Base-by-base conservation (phyloP, 2,329 filamentous ascomycete genomes). In the Cercospora sp. region DNA sequence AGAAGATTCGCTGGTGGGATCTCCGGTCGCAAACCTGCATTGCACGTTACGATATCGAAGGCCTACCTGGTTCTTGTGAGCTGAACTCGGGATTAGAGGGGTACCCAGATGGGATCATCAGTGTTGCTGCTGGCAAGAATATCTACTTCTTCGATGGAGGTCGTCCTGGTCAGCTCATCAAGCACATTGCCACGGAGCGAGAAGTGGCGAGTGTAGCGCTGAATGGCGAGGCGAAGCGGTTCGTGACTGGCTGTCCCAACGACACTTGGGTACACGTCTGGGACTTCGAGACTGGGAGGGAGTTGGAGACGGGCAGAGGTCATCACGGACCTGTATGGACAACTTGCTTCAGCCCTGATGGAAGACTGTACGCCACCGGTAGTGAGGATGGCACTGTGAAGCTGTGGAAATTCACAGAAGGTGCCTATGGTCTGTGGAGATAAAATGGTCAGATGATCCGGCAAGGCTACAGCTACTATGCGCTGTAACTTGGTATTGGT, bases 321-420 rank as follows among this genome's bases (percentile, higher is more conserved):
- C 95, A 99, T 74, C 95, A 99, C 76, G 95, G 95, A 1, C 94
- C 94, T 1, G 95, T 99, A 70, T 99, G 95, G 95, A 97, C 93
- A 5, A 89, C 96, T 68, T 90, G 91, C 66, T 99, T 97, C 80
- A 95, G 94, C 0, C 95, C 95, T 0, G 95, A 99, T 76, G 94
- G 94, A 58, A 97, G 96, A 78, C 83, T 99, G 7, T 99, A 98
- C 77, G 95, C 94, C 1, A 99, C 95, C 1, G 95, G 92, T 31
- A 97, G 94, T 60, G 95, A 99, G 78, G 95, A 99, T 76, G 95
- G 95, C 48, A 99, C 95, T 0, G 96, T 99, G 79, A 99, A 99
- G 82, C 84, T 99, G 73, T 91, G 89, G 89, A 91, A 91, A 78
- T 88, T 88, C 68, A 89, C 87, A 61, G 83, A 83, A 57, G 87